These are phyloP conservation scores for Penicillium crustosum DNA, from an alignment of 2,329 filamentous ascomycete genomes.

Conservation along the genomic window DNA sequence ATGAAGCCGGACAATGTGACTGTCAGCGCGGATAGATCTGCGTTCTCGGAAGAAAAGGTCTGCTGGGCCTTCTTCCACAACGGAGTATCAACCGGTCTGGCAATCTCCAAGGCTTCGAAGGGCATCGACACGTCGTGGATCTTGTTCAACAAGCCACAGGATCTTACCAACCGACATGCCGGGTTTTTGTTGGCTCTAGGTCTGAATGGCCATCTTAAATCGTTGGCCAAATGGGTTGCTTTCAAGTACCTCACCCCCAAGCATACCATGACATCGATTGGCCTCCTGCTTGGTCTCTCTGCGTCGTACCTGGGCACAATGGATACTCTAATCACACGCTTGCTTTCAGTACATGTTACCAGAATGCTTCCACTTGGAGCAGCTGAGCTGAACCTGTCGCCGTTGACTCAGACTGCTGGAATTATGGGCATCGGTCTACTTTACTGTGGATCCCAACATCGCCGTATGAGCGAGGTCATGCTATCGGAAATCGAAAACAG, in stretches of 20 bases:
- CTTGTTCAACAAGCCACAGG: slow-evolving; percentile 91
- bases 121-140: slow-evolving; percentile 99
- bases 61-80: slow-evolving; percentile 99
- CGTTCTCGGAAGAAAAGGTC: slow-evolving; percentile 93
- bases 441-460: slow-evolving; percentile 93
- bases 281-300: slow-evolving; percentile 85
- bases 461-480: slow-evolving; percentile 99
- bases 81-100: slow-evolving; percentile 86
- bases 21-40: slow-evolving; percentile 83
- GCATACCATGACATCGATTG: slow-evolving; percentile 98
- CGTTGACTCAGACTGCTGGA: slow-evolving; percentile 89
- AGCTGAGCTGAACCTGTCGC: slow-evolving; percentile 89
- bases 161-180: slow-evolving; percentile 93
- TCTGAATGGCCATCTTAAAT: slow-evolving; percentile 90
- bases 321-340: slow-evolving; percentile 89
- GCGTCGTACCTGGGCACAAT: slow-evolving; percentile 95
- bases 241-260: slow-evolving; percentile 99
- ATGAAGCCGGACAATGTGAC: slow-evolving; percentile 91
- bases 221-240: slow-evolving; percentile 93
- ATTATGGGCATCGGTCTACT: slow-evolving; percentile 95
- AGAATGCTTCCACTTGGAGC: slow-evolving; percentile 89
- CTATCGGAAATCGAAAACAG: slow-evolving; percentile 92
- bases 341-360: slow-evolving; percentile 93
- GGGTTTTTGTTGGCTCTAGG: slow-evolving; percentile 89
- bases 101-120: slow-evolving; percentile 83